Evolutionary conservation across 2,329 filamentous ascomycete genomes (phyloP).

Genomic region (Blumeria hordei): DNA sequence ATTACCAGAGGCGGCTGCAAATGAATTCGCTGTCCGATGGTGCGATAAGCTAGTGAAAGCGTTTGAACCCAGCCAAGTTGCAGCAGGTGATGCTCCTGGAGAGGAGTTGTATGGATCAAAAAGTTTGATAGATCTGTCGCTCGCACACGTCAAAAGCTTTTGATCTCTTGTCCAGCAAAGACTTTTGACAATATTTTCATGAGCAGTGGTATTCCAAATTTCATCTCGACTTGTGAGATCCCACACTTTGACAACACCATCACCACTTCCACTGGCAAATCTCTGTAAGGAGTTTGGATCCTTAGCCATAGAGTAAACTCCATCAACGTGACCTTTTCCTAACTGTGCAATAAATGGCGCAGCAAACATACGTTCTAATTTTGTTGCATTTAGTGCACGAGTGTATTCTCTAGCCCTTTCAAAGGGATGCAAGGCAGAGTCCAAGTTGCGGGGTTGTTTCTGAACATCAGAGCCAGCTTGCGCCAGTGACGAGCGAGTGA

Average conservation of each 20-base stretch:
- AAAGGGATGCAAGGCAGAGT: conserved; percentile 51
- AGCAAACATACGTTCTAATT: conserved; percentile 81
- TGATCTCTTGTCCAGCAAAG: conserved; percentile 71
- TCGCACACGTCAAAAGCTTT: conserved; percentile 67
- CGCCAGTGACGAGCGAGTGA: conserved; percentile 39
- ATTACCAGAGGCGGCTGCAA: conserved; percentile 53
- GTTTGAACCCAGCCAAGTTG: conserved; percentile 62
- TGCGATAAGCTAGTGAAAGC: conserved; percentile 70
- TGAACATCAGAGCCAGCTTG: conserved; percentile 42
- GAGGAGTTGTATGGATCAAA: conserved; percentile 69
- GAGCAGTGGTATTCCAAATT: conserved; percentile 55
- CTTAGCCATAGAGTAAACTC: conserved; percentile 60
- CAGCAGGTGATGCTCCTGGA: conserved; percentile 43
- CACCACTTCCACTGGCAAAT: conserved; percentile 65
- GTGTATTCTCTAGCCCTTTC: conserved; percentile 75
- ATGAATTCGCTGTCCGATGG: conserved; percentile 53
- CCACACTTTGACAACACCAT: conserved; percentile 89
- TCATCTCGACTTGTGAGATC: conserved; percentile 50
- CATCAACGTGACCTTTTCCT: conserved; percentile 77
- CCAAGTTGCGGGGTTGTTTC: conserved; percentile 46
- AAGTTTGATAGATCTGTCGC: conserved; percentile 69
- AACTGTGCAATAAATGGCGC: conserved; percentile 68
- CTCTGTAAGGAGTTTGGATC: conserved; percentile 51
- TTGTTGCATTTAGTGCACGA: conserved; percentile 58
- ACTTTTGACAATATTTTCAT: conserved; percentile 84